Conservation (phyloP, 441 rosid species). For the Aleurites moluccanus region DNA sequence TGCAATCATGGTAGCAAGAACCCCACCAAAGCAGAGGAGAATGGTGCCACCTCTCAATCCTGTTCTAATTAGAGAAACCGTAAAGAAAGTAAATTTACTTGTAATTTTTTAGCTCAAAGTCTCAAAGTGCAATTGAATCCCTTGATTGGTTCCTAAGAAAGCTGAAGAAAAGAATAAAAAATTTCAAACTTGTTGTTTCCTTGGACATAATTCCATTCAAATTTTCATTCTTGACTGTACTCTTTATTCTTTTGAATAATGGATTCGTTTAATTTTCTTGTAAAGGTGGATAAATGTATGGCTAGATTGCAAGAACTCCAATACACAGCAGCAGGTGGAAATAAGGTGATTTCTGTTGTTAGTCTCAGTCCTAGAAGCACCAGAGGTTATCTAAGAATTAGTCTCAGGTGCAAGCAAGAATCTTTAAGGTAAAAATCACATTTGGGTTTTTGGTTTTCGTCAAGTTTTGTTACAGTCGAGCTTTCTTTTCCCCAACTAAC, state of each 20-base stretch:
- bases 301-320: slow-evolving; percentile 91
- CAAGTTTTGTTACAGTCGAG: background rate
- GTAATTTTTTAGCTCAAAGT: no score
- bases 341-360: slow-evolving; percentile 72
- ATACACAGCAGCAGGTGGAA: slow-evolving; percentile 81
- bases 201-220: no score
- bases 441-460: background rate
- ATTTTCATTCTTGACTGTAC: background rate
- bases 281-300: slow-evolving; percentile 95
- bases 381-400: slow-evolving; percentile 72
- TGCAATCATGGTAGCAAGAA: slow-evolving; percentile 84
- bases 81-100: slow-evolving; percentile 63
- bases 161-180: background rate
- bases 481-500: background rate
- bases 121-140: no score
- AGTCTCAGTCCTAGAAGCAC: slow-evolving; percentile 86
- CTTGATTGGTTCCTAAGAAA: slow-evolving; percentile 12
- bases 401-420: slow-evolving; percentile 98
- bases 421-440: slow-evolving; percentile 54
- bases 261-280: slow-evolving; percentile 16
- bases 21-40: slow-evolving; percentile 91
- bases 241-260: background rate
- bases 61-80: slow-evolving; percentile 70
- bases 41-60: slow-evolving; percentile 77
- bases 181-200: background rate